Conservation (phyloP, 2,329 filamentous ascomycete genomes). For the Cladosporium colombiae region DNA sequence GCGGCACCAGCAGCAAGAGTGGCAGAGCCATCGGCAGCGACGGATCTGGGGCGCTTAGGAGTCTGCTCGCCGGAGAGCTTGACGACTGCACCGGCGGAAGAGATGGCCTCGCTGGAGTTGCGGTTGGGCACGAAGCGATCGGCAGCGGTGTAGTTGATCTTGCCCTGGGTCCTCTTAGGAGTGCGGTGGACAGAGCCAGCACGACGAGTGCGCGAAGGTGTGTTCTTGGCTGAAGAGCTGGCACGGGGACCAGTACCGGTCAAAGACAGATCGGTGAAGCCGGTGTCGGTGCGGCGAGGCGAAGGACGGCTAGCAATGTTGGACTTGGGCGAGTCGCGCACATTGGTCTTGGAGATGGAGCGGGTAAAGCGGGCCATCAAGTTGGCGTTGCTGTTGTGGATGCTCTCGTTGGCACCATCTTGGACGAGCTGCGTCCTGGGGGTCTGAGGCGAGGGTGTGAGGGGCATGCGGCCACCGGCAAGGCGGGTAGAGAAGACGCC, state of each 20-base stretch:
- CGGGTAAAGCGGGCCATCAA: slow-evolving; percentile 77
- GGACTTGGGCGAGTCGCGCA: slow-evolving; percentile 90
- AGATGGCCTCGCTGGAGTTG: slow-evolving; percentile 81
- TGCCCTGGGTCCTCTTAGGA: slow-evolving; percentile 65
- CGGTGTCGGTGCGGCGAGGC: slow-evolving; percentile 84
- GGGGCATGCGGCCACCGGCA: slow-evolving; percentile 89
- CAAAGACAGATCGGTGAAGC: slow-evolving; percentile 88
- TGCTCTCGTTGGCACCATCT: slow-evolving; percentile 62
- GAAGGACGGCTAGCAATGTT: slow-evolving; percentile 82
- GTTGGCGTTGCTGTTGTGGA: slow-evolving; percentile 72
- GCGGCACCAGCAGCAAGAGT: slow-evolving; percentile 72
- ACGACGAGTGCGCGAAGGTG: slow-evolving; percentile 45
- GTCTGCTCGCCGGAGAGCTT: slow-evolving; percentile 78
- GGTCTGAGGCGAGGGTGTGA: slow-evolving; percentile 88
- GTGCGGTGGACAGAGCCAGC: slow-evolving; percentile 38
- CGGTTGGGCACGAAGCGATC: slow-evolving; percentile 98
- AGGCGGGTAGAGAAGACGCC: slow-evolving; percentile 90
- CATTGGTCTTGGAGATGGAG: slow-evolving; percentile 63
- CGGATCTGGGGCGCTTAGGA: slow-evolving; percentile 62
- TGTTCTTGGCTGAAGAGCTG: slow-evolving; percentile 45
- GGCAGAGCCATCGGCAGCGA: slow-evolving; percentile 68
- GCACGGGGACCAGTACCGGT: slow-evolving; percentile 70
- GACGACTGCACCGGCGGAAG: slow-evolving; percentile 67
- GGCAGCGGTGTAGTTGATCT: slow-evolving; percentile 56
- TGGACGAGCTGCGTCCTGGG: slow-evolving; percentile 59